These are phyloP conservation scores for Calendula officinalis DNA, from an alignment of 129 eudicot genomes.

Conservation along the genomic window DNA sequence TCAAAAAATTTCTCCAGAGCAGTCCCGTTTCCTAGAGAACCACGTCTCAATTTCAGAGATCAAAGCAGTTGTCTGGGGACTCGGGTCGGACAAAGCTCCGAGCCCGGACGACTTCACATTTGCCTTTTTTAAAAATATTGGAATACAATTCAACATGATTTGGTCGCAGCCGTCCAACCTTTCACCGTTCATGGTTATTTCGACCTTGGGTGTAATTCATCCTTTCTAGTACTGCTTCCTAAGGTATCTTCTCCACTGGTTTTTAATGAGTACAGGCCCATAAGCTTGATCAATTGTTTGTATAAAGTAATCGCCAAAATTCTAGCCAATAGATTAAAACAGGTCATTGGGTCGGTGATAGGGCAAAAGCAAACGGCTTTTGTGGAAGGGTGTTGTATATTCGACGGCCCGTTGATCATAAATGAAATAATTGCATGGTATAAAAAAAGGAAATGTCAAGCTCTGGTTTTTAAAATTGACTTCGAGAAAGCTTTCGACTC, in stretches of 20 bases:
- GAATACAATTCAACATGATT: background rate
- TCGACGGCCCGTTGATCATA: background rate
- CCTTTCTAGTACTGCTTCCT: background rate
- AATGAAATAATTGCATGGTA: background rate
- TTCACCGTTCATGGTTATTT: background rate
- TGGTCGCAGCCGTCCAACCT: background rate
- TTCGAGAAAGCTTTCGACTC: background rate
- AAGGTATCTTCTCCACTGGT: background rate
- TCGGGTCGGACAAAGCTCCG: background rate
- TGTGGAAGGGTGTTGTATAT: background rate
- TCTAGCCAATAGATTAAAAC: background rate
- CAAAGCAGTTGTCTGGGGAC: background rate
- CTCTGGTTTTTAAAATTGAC: background rate
- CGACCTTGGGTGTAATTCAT: background rate
- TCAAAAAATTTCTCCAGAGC: background rate
- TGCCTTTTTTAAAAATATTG: background rate
- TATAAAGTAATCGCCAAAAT: background rate
- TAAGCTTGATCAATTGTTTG: no score
- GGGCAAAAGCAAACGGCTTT: background rate
- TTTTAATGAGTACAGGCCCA: background rate
- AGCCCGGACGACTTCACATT: background rate
- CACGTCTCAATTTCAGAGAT: background rate
- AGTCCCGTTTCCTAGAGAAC: background rate
- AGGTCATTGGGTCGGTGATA: background rate
- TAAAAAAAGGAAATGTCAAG: no score